Evolutionary conservation across 1,284 basidiomycete species (phyloP), one percentile per base, ranked within the genome.

Genomic region (Leccinum fallax): DNA sequence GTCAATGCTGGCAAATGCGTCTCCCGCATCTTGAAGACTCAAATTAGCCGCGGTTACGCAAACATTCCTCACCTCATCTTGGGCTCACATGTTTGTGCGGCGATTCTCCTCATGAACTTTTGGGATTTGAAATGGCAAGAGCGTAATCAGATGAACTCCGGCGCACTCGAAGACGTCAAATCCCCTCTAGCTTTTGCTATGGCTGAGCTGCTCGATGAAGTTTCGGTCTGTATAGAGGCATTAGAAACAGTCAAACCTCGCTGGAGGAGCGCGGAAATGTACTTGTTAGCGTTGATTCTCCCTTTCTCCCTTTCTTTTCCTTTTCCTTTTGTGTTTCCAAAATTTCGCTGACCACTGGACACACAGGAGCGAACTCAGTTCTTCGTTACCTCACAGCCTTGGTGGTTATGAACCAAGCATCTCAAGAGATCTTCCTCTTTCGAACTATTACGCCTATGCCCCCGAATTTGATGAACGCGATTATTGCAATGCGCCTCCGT

Each of bases 1-100:
- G 80, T 84, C 60, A 87, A 86, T 61, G 86, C 90, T 13, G 86
- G 88, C 3, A 82, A 83, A 40, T 82, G 86, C 1, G 85, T 84
- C 62, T 82, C 84, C 13, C 85, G 84, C 63, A 87, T 93, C 52
- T 73, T 90, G 61, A 83, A 87, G 64, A 69, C 72, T 10, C 81
- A 85, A 67, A 69, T 79, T 28, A 64, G 70, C 55, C 78, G 78
- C n/a, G 79, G 81, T 21, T 74, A 80, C 61, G 74, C 74, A 28
- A 76, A 81, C 58, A 67, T 76, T 32, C 78, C 79, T 6, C 75
- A 67, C 36, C 69, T 83, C 48, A 78, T 83, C 55, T 71, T 77
- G 60, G 72, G 76, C 24, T 74, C 81, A 11, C 78, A 84, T 63
- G 70, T 81, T 40, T 80, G 79, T 40, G 80, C 81, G 7, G 80